Evolutionary conservation across 441 rosid species (phyloP).

Genomic region (Kokia cookei): DNA sequence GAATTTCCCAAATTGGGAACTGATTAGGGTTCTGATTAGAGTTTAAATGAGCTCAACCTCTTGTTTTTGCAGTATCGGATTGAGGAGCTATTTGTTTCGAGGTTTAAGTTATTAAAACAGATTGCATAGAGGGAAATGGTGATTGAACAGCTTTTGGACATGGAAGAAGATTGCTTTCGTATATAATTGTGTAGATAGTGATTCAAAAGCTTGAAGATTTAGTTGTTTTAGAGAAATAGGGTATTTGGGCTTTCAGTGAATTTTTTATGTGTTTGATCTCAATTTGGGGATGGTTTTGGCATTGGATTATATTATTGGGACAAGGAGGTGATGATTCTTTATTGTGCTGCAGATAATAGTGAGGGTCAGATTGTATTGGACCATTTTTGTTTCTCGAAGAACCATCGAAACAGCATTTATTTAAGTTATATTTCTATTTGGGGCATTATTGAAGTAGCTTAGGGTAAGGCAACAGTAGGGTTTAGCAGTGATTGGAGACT

Average conservation of each 20-base stretch:
- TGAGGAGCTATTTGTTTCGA: conserved; percentile 13
- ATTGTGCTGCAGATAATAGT: conserved; percentile 13
- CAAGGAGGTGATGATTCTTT: conserved; percentile 28
- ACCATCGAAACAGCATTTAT: conserved; percentile 5
- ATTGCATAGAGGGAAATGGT: not conserved
- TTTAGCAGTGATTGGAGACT: conserved; percentile 4
- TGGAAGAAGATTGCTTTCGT: conserved; percentile 38
- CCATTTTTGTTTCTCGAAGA: conserved; percentile 24
- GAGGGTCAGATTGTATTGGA: conserved; percentile 26
- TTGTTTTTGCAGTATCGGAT: conserved; percentile 19
- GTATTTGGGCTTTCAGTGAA: conserved; percentile 9
- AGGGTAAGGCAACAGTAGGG: conserved; percentile 5
- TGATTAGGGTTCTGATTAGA: conserved; percentile 27
- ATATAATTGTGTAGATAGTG: conserved; percentile 14
- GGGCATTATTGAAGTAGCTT: conserved; percentile 10
- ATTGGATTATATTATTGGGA: conserved; percentile 12
- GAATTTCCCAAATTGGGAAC: conserved; percentile 22
- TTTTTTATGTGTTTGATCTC: conserved; percentile 9
- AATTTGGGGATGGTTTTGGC: conserved; percentile 26
- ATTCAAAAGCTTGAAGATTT: conserved; percentile 8
- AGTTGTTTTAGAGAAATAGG: conserved; percentile 4
- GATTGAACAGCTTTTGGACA: conserved; percentile 15
- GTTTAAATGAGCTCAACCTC: conserved; percentile 17
- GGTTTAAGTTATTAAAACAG: conserved; percentile 13
- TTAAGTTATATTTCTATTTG: conserved; percentile 2